phyloP scores from a whole-genome alignment of 257 asterid species.

The Salvia splendens region DNA sequence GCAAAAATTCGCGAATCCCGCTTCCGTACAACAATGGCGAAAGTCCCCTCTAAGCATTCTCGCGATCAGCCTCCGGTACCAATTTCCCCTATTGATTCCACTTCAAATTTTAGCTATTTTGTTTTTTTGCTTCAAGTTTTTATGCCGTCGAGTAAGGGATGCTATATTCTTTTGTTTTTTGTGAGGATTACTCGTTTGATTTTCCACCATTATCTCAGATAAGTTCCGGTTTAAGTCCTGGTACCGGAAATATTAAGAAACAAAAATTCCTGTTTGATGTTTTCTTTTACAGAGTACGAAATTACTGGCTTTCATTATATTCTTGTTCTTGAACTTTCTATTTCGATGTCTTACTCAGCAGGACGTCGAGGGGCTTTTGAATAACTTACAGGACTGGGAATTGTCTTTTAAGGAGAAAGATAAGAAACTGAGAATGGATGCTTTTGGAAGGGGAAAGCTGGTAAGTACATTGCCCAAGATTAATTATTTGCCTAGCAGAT shows the following conservation, averaged over 20 bases:
- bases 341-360: slow-evolving; percentile 39
- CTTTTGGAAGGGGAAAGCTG: slow-evolving; percentile 48
- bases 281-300: not conserved
- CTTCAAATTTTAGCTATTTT: not conserved
- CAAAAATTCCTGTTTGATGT: not conserved
- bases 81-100: not conserved
- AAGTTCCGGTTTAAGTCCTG: not conserved
- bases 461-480: slow-evolving; percentile 41
- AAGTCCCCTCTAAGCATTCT: slow-evolving; percentile 59
- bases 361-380: slow-evolving; percentile 80
- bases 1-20: slow-evolving; percentile 6
- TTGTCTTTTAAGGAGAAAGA: slow-evolving; percentile 70
- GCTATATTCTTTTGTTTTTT: slow-evolving; percentile 15
- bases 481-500: not conserved
- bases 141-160: not conserved
- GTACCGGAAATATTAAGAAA: not conserved
- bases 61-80: slow-evolving; percentile 65
- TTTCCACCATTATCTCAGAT: not conserved
- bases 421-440: slow-evolving; percentile 65
- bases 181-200: slow-evolving; percentile 11
- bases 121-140: not conserved
- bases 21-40: slow-evolving; percentile 49
- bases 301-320: not conserved
- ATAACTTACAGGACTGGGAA: slow-evolving; percentile 93
- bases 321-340: slow-evolving; percentile 23